Evolutionary conservation across 352 stramenopile species (phyloP).

Genomic region (Globisporangium cederbergense): DNA sequence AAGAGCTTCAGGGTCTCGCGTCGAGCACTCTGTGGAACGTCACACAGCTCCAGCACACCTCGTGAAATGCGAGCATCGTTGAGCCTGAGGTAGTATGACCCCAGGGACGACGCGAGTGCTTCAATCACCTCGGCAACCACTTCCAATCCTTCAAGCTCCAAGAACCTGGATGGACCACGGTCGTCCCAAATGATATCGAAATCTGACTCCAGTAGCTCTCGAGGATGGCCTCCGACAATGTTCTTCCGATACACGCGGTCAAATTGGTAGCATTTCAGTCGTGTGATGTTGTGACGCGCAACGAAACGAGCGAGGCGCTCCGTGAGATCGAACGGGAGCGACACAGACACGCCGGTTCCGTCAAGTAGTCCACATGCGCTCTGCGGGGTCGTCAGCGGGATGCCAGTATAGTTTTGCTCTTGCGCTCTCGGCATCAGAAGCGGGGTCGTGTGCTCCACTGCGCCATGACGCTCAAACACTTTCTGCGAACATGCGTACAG

Average conservation of each 20-base stretch:
- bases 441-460: constrained; percentile 72
- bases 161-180: constrained; percentile 48
- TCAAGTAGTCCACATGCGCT: constrained; percentile 72
- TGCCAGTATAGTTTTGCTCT: constrained; percentile 68
- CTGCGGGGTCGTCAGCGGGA: constrained; percentile 46
- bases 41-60: constrained; percentile 68
- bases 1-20: constrained; percentile 75
- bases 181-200: constrained; percentile 88
- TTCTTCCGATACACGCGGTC: constrained; percentile 81
- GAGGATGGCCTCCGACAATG: constrained; percentile 67
- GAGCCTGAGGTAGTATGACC: constrained; percentile 75
- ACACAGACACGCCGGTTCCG: constrained; percentile 72
- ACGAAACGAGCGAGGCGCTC: constrained; percentile 81
- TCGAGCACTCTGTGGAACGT: constrained; percentile 42
- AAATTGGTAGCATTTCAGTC: constrained; percentile 85
- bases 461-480: constrained; percentile 82
- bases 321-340: constrained; percentile 80
- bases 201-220: constrained; percentile 77
- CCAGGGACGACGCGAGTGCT: constrained; percentile 48
- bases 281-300: constrained; percentile 72
- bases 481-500: constrained; percentile 31
- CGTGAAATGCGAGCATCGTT: constrained; percentile 74
- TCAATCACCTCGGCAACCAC: constrained; percentile 77
- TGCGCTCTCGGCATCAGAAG: constrained; percentile 70
- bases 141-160: constrained; percentile 76